Conservation (phyloP, 805 yeast genomes). For the Ogataea allantospora region DNA sequence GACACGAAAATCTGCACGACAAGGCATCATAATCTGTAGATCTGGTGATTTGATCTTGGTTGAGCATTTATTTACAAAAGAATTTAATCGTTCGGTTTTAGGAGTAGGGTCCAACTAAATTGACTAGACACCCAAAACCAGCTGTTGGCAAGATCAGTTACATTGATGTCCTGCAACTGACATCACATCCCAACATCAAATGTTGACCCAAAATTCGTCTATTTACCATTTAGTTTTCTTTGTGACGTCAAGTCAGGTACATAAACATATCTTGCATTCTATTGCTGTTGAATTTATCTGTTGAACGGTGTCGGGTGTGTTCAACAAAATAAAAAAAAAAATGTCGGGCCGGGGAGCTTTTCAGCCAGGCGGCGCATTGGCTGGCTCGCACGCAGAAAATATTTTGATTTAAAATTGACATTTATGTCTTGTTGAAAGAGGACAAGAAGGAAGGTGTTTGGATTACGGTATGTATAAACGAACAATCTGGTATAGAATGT, state of each 20-base stretch:
- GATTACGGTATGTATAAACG: conserved; percentile 8
- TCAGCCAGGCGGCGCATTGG: conserved; percentile 7
- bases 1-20: conserved; percentile 60
- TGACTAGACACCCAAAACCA: no score
- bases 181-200: neutral
- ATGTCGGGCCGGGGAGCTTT: conserved; percentile 10
- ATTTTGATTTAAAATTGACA: conserved; percentile 11
- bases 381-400: conserved; percentile 10
- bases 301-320: conserved; percentile 15
- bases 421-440: conserved; percentile 11
- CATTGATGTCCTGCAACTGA: no score
- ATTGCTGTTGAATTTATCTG: conserved; percentile 13
- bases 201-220: neutral
- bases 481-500: no score
- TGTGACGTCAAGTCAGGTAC: conserved; percentile 12
- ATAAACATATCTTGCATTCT: conserved; percentile 5
- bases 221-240: neutral
- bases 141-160: no score
- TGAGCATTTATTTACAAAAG: neutral
- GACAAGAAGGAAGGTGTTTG: conserved; percentile 11
- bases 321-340: conserved; percentile 12
- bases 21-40: conserved; percentile 68
- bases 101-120: neutral
- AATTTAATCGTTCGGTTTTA: neutral
- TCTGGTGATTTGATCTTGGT: conserved; percentile 24